Evolutionary conservation across 2,329 filamentous ascomycete genomes (phyloP), one percentile per base, ranked within the genome.

Genomic region (Colletotrichum zoysiae): DNA sequence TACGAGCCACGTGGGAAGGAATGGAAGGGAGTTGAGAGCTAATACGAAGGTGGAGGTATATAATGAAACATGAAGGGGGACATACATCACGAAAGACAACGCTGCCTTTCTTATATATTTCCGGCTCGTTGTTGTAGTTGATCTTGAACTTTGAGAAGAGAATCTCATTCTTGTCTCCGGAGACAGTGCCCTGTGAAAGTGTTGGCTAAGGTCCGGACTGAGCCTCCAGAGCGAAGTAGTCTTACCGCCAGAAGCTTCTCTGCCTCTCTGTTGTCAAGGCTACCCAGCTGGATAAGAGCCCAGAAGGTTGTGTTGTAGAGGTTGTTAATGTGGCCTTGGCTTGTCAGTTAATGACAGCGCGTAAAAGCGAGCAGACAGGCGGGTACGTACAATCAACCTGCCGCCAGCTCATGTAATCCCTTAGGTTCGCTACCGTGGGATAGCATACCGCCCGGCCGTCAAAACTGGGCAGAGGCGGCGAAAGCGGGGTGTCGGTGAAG

Each of bases 281-380:
- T 93, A 2, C 93, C 95, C 59, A 90, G 85, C 74, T 94, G 90
- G 30, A 98, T 92, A 77, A 99, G 85, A 0, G 92, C 86, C 96
- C 96, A 99, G 81, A 98, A 98, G 0, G 94, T 94, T 0, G 96
- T 99, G 80, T 99, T 99, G 82, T 98, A 99, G 5, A 99, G 88
- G 78, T 99, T 99, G 81, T 99, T 99, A 77, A 99, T 97, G 80
- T 99, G 96, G 75, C 93, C 93, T 95, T 71, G 12, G 0, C 33
- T 14, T 3, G 46, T 80, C 72, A 78, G 76, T 40, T 33, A 30
- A 38, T 14, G 14, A 60, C 16, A 48, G 30, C 35, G 7, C n/a
- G 23, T 8, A 33, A 42, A 59, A 20, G 38, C 6, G 40, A 3
- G n/a, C 16, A 40, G 18, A 5, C 5, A n/a, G 33, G 12, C 53